A percentile compares a stretch with the other conserved stretches of the same genome.
These are phyloP conservation scores for Nemania diffusa DNA, from an alignment of 2,329 filamentous ascomycete species.

Conservation along the genomic window DNA sequence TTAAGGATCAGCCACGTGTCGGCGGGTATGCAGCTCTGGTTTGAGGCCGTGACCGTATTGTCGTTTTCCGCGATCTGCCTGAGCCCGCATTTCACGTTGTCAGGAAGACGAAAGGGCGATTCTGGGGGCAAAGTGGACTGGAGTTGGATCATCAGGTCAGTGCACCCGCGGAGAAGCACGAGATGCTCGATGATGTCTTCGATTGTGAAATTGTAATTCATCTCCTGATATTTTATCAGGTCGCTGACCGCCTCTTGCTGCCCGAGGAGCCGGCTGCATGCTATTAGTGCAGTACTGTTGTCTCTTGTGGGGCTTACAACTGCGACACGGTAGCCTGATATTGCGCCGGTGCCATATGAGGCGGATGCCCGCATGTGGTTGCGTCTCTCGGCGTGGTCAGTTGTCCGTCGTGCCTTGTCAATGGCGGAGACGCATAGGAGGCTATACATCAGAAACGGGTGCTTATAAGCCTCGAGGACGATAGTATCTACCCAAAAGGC, in stretches of 20 bases:
- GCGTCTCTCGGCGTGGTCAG: conserved; percentile 8
- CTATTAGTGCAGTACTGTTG: conserved; percentile 28
- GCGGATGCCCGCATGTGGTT: conserved; percentile 25
- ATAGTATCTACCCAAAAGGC: conserved; percentile 24
- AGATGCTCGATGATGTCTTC: conserved; percentile 28
- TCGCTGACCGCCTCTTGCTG: conserved; percentile 25
- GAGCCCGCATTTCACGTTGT: conserved; percentile 10
- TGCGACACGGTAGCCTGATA: conserved; percentile 31
- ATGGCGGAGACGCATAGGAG: conserved; percentile 26
- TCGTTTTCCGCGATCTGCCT: conserved; percentile 20
- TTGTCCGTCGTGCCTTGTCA: conserved; percentile 26
- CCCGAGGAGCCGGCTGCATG: conserved; percentile 28
- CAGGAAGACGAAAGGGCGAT: conserved; percentile 27
- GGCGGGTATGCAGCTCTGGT: conserved; percentile 12
- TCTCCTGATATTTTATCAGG: conserved; percentile 21
- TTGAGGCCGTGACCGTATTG: background rate
- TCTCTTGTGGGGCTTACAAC: conserved; percentile 17
- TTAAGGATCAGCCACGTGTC: conserved; percentile 16
- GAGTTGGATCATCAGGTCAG: conserved; percentile 24
- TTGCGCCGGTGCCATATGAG: conserved; percentile 28
- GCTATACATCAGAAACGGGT: conserved; percentile 30
- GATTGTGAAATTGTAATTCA: conserved; percentile 18
- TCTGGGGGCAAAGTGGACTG: conserved; percentile 21
- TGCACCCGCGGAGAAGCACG: conserved; percentile 29
- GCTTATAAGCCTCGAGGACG: conserved; percentile 24